These are phyloP conservation scores for Neonectria punicea DNA, from an alignment of 2,329 filamentous ascomycete genomes.

Conservation along the genomic window DNA sequence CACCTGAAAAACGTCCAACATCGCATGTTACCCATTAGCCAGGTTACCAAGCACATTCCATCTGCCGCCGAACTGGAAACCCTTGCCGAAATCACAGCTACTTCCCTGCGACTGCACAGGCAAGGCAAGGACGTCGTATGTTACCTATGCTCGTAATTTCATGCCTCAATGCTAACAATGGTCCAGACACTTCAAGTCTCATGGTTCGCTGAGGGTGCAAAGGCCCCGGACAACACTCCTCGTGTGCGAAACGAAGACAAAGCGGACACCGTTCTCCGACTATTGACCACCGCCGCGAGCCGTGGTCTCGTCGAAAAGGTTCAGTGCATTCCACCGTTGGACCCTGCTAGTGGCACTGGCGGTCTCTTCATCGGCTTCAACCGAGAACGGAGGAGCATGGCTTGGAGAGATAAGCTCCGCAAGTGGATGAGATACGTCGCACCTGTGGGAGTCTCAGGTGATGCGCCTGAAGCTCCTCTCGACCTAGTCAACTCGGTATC, in stretches of 20 bases:
- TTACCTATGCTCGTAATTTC: neutral
- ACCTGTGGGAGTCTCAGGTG: constrained; percentile 30
- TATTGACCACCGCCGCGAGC: constrained; percentile 50
- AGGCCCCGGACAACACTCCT: neutral
- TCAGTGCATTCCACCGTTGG: constrained; percentile 34
- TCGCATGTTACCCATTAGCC: constrained; percentile 40
- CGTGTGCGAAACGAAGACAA: constrained; percentile 49
- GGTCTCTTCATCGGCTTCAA: constrained; percentile 38
- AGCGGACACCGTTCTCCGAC: constrained; percentile 57
- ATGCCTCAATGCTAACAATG: constrained; percentile 20
- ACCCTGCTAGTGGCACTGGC: constrained; percentile 1
- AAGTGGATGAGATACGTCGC: constrained; percentile 46
- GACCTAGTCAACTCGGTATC: constrained; percentile 7
- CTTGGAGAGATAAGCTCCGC: constrained; percentile 49
- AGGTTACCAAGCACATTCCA: constrained; percentile 33
- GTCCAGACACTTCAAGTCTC: constrained; percentile 49
- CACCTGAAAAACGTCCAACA: constrained; percentile 42
- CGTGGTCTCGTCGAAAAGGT: constrained; percentile 21
- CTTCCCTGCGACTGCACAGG: constrained; percentile 39
- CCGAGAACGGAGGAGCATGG: constrained; percentile 47
- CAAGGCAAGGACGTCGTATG: constrained; percentile 36
- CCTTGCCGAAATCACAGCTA: constrained; percentile 48
- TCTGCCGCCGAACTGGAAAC: constrained; percentile 39
- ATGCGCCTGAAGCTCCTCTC: neutral
- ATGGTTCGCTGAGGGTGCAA: constrained; percentile 53